phyloP scores from a whole-genome alignment of 129 eudicot species.

The Arctium minus region DNA sequence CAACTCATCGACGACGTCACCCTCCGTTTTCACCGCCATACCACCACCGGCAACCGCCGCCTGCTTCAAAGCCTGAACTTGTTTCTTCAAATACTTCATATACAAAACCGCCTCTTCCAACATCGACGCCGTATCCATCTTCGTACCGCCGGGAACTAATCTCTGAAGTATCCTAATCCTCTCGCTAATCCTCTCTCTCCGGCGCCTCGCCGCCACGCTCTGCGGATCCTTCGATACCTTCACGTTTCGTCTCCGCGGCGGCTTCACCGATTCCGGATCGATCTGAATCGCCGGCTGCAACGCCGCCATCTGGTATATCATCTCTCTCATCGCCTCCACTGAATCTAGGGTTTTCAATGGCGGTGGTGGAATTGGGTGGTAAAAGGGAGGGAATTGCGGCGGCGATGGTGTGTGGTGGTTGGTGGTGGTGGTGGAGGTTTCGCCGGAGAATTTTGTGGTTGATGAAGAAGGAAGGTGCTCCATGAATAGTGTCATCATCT shows the following conservation, averaged over 20 bases:
- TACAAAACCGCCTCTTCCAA: slow-evolving; percentile 76
- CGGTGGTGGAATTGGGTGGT: not conserved
- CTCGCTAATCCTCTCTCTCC: slow-evolving; percentile 48
- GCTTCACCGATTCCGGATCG: slow-evolving; percentile 49
- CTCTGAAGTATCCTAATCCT: slow-evolving; percentile 57
- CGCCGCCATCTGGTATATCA: slow-evolving; percentile 43
- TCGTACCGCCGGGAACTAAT: slow-evolving; percentile 78
- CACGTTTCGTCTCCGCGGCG: slow-evolving; percentile 46
- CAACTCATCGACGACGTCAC: not conserved
- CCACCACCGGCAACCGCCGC: slow-evolving; percentile 19
- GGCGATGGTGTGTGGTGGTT: not conserved
- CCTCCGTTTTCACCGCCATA: not conserved
- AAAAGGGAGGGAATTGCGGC: not conserved
- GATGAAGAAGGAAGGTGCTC: slow-evolving; percentile 6
- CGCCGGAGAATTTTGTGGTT: slow-evolving; percentile 7
- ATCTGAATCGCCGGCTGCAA: slow-evolving; percentile 50
- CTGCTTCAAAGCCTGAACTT: slow-evolving; percentile 38
- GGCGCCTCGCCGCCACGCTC: slow-evolving; percentile 48
- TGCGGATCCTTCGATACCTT: slow-evolving; percentile 49
- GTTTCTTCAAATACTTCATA: slow-evolving; percentile 62
- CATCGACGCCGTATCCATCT: slow-evolving; percentile 87
- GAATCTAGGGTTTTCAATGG: slow-evolving; percentile 9
- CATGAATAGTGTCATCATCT: slow-evolving; percentile 18
- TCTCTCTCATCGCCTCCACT: slow-evolving; percentile 47
- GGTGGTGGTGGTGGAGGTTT: not conserved